Conservation (phyloP, 345 rosid genomes). For the Erodium maritimum region DNA sequence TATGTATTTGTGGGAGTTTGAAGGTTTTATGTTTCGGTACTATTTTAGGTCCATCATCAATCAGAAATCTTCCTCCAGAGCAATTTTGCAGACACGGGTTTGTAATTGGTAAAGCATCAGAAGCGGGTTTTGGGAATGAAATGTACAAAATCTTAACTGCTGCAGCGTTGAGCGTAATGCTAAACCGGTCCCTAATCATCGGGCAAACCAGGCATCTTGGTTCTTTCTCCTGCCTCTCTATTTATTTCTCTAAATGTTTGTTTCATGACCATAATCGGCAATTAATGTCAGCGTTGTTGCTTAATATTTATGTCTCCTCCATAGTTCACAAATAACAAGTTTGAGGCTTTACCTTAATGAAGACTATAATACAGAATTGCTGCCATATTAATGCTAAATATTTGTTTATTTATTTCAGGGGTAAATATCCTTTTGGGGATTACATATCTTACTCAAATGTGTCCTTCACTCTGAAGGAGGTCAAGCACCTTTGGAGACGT, state of each 20-base stretch:
- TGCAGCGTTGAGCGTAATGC: constrained; percentile 79
- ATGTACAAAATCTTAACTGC: constrained; percentile 90
- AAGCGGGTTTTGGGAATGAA: constrained; percentile 96
- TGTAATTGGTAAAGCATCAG: constrained; percentile 86
- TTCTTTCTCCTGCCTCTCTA: constrained; percentile 84
- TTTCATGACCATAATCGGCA: neutral
- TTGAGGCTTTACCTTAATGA: neutral
- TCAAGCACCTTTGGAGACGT: constrained; percentile 82
- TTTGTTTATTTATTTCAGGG: constrained; percentile 39
- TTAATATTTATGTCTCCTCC: neutral
- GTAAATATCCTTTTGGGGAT: constrained; percentile 85
- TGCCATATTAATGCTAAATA: constrained; percentile 10
- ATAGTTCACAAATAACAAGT: neutral
- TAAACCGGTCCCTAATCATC: constrained; percentile 92
- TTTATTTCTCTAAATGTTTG: constrained; percentile 12
- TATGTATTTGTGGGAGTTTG: neutral
- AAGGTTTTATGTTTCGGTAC: neutral
- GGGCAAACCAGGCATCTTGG: constrained; percentile 99
- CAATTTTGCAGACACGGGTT: constrained; percentile 72
- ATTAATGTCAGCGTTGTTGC: neutral
- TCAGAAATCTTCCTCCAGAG: constrained; percentile 66
- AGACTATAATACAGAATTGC: neutral
- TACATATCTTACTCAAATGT: constrained; percentile 64
- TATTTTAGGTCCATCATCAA: constrained; percentile 51
- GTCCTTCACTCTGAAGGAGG: constrained; percentile 66